Percentiles rank a stretch among this genome's conserved stretches.
These are phyloP conservation scores for Curvularia sp. DNA, from an alignment of 2,329 filamentous ascomycete genomes.

Conservation along the genomic window DNA sequence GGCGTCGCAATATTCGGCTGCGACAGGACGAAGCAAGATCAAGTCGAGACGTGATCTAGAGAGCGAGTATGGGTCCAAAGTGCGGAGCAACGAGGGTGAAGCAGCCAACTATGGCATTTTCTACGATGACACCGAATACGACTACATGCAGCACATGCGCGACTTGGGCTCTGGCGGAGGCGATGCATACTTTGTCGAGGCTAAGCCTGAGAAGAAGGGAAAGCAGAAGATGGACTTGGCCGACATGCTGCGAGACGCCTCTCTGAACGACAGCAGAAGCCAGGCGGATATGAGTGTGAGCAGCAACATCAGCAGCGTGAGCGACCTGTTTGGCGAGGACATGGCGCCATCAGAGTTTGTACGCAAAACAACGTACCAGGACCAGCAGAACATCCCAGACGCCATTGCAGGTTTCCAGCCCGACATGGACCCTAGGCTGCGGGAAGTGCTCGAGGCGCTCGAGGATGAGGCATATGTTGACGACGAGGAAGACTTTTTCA, in stretches of 20 bases:
- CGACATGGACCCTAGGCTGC: conserved; percentile 92
- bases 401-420: conserved; percentile 92
- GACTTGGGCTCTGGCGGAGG: conserved; percentile 73
- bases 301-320: conserved; percentile 51
- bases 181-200: conserved; percentile 83
- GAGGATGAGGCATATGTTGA: conserved; percentile 97
- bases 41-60: conserved; percentile 81
- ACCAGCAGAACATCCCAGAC: conserved; percentile 92
- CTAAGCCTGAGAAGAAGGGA: conserved; percentile 68
- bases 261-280: conserved; percentile 52
- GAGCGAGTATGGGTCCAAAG: conserved; percentile 69
- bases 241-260: conserved; percentile 72
- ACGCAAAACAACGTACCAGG: conserved; percentile 80
- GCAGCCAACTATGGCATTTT: conserved; percentile 93
- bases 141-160: conserved; percentile 99
- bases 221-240: conserved; percentile 79
- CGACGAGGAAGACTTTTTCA: conserved; percentile 82
- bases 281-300: conserved; percentile 53
- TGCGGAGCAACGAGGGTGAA: conserved; percentile 92
- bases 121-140: conserved; percentile 93
- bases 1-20: conserved; percentile 54
- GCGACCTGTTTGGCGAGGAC: conserved; percentile 72
- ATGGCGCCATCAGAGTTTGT: conserved; percentile 82
- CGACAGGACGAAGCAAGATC: conserved; percentile 55
- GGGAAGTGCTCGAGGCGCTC: conserved; percentile 89